Conservation (phyloP, 305 asterid genomes). For the Rubia tinctorum region DNA sequence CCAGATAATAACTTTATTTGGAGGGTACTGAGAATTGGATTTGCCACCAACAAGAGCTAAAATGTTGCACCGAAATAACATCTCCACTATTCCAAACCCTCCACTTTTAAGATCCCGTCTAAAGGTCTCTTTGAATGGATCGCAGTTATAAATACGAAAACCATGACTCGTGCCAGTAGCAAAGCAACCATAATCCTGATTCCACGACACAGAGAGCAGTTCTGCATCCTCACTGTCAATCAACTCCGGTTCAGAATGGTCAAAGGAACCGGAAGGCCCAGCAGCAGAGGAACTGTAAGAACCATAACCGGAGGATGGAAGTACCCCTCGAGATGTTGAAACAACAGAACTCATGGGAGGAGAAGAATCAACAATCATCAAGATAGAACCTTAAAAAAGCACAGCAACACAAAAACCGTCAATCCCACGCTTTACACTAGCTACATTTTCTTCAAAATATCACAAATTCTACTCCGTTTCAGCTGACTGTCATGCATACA, state of each 20-base stretch:
- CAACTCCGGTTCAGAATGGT: conserved; percentile 41
- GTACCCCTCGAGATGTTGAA: conserved; percentile 50
- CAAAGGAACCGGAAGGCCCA: conserved; percentile 41
- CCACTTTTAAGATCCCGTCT: conserved; percentile 87
- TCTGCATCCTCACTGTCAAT: conserved; percentile 60
- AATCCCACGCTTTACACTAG: not conserved
- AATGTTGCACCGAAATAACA: conserved; percentile 87
- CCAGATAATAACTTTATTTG: conserved; percentile 89
- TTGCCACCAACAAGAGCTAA: conserved; percentile 89
- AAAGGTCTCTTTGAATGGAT: conserved; percentile 86
- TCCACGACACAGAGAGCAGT: conserved; percentile 81
- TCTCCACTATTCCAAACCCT: conserved; percentile 87
- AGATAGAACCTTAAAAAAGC: conserved; percentile 26
- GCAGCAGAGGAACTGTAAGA: conserved; percentile 32
- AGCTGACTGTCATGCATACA: not conserved
- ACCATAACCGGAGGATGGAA: conserved; percentile 48
- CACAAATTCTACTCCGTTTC: not conserved
- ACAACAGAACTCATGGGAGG: conserved; percentile 55
- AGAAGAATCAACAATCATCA: conserved; percentile 40
- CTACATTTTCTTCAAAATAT: not conserved
- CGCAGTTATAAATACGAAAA: conserved; percentile 84
- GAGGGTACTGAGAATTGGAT: conserved; percentile 71
- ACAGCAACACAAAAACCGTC: not conserved
- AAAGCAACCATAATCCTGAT: conserved; percentile 92
- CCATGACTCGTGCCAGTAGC: conserved; percentile 87